phyloP scores from a whole-genome alignment of 1,284 basidiomycete genomes.

The Ceratorhiza oryzae-sativae region DNA sequence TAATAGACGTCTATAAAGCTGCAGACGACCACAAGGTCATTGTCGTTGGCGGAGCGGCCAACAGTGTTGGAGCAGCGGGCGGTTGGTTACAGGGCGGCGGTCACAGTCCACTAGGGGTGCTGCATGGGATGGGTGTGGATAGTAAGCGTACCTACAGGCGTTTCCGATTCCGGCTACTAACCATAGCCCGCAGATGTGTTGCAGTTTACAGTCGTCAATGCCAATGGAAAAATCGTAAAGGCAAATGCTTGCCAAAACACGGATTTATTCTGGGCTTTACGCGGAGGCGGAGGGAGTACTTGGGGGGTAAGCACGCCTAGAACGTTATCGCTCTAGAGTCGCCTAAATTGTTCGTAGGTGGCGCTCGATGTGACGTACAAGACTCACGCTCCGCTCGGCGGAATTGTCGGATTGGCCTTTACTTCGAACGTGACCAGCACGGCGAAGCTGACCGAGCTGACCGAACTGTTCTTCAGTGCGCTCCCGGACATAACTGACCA shows the following conservation, averaged over 20 bases:
- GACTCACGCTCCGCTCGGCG: background rate
- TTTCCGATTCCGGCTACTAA: no score
- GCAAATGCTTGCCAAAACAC: slow-evolving; percentile 36
- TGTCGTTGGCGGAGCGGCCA: slow-evolving; percentile 33
- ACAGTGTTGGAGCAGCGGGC: slow-evolving; percentile 38
- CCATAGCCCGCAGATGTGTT: slow-evolving; percentile 20
- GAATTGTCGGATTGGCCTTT: background rate
- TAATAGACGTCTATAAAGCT: slow-evolving; percentile 38
- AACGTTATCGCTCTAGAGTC: no score
- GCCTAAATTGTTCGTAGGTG: background rate
- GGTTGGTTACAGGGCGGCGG: slow-evolving; percentile 40
- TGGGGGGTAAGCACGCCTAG: slow-evolving; percentile 2
- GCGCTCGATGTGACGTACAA: slow-evolving; percentile 19
- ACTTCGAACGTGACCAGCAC: background rate
- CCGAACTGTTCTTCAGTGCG: background rate
- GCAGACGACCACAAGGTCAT: slow-evolving; percentile 28
- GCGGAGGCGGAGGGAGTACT: slow-evolving; percentile 37
- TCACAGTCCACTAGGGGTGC: slow-evolving; percentile 21
- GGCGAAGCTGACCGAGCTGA: background rate
- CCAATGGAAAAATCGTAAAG: slow-evolving; percentile 26
- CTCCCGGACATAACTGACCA: slow-evolving; percentile 17
- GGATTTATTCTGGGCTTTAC: slow-evolving; percentile 42
- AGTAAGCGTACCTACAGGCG: slow-evolving; percentile 15
- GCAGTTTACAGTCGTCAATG: slow-evolving; percentile 35
- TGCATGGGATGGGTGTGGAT: slow-evolving; percentile 40